Conservation (phyloP, 2,329 filamentous ascomycete genomes). For the Trichophyton rubrum region DNA sequence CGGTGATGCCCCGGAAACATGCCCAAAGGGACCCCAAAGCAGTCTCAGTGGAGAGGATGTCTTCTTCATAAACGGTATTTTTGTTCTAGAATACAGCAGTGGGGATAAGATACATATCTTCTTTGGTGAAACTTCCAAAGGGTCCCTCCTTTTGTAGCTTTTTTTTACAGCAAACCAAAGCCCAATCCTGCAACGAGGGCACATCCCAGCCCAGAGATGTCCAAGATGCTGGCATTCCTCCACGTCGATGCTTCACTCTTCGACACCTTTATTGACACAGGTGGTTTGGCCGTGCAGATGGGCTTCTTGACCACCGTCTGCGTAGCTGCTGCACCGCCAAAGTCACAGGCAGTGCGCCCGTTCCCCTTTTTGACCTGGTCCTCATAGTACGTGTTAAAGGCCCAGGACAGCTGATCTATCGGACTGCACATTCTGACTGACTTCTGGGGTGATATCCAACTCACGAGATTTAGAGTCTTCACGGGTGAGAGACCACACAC, state of each 20-base stretch:
- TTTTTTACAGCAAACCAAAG: slow-evolving; percentile 34
- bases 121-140: neutral
- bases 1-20: too few relatives aligned
- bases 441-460: too few relatives aligned
- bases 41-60: too few relatives aligned
- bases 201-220: slow-evolving; percentile 27
- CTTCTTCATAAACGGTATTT: too few relatives aligned
- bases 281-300: slow-evolving; percentile 18
- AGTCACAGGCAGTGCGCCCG: slow-evolving; percentile 30
- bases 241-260: slow-evolving; percentile 19
- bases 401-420: slow-evolving; percentile 33
- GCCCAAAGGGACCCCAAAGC: too few relatives aligned
- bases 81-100: neutral
- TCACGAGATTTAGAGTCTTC: too few relatives aligned
- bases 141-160: too few relatives aligned
- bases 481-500: slow-evolving; percentile 31
- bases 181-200: slow-evolving; percentile 33
- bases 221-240: slow-evolving; percentile 28
- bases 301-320: slow-evolving; percentile 17
- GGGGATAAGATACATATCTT: neutral
- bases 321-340: slow-evolving; percentile 30
- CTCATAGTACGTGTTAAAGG: slow-evolving; percentile 34
- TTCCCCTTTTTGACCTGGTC: slow-evolving; percentile 25
- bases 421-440: slow-evolving; percentile 35
- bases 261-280: slow-evolving; percentile 18